Evolutionary conservation across 345 rosid species (phyloP), one percentile per base, ranked within the genome.

Genomic region (Rhizophora mangle): DNA sequence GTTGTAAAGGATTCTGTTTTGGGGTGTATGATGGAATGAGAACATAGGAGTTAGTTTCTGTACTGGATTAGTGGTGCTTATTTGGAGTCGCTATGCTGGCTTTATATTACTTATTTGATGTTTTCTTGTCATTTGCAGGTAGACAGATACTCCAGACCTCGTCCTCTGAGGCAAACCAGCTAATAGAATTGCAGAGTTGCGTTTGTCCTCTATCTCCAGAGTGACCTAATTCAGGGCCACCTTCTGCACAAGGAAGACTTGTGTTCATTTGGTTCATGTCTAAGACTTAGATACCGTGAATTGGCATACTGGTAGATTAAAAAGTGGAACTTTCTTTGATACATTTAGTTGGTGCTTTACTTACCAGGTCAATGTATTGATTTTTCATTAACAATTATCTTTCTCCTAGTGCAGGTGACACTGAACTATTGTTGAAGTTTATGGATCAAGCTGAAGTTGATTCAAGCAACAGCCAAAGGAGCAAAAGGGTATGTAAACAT

Each of bases 401-500:
- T 61, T 57, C 56, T 67, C 43, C 34, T 74, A 5, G 52, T 74
- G 36, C 75, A 78, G 74, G 80, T 70, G 70, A 78, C 65, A 64
- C 68, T 60, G 88, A 81, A 70, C 89, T 92, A 32, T 73, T 90
- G 76, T 60, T 89, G 70, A 79, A 75, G 58, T 74, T 74, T 57
- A 55, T 54, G 53, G 84, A 81, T 74, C 89, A 79, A 69, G 88
- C 65, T 73, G 91, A 73, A 68, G 46, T 53, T 74, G 64, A 69
- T 82, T 54, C 71, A 72, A 74, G 57, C 60, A 32, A 72, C 37
- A 43, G 74, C 22, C 68, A 55, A 57, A 69, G 78, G 78, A 84
- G 82, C 39, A 76, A 64, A 68, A 79, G 79, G 94, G 94, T 89
- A 70, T 57, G 52, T 62, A 36, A 47, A 60, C 13, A 5, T 57